Evolutionary conservation across 345 rosid genomes (phyloP), one percentile per base, ranked within the genome.

Genomic region (Arabidopsis suecica): DNA sequence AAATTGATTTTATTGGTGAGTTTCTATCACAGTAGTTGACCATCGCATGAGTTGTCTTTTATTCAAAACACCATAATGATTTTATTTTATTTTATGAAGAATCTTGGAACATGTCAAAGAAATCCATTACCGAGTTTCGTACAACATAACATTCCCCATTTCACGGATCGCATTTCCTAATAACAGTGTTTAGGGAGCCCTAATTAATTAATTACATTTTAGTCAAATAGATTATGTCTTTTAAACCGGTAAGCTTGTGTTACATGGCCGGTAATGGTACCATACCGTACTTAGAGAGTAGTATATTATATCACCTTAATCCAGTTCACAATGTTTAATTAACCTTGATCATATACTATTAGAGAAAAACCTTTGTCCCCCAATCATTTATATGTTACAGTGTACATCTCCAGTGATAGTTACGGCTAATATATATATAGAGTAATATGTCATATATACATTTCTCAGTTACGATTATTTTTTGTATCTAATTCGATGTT

Each of bases 91-190:
- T 20, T 42, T 53, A 44, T 36, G 41, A 33, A 23, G 64, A 76
- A 53, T 61, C 58, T 69, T 41, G 51, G 79, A 69, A 69, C 59
- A 53, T 68, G 49, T 68, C 69, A 76, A 69, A 7, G 8, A 76
- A 11, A 41, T 44, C 25, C 57, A 68, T 42, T 30, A n/a, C 10
- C 62, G 55, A 68, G 73, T 30, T 32, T 68, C 41, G 47, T 23
- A 69, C 25, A 34, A 50, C 62, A 33, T 42, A 69, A 30, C 56
- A 68, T 68, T 68, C 74, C 69, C 69, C 48, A 53, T 76, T 61
- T 69, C 63, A 68, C 48, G 57, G 69, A 68, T 68, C 57, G 22
- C 38, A 68, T 6, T 44, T 32, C 61, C 32, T 51, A 42, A 18
- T 60, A 6, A 51, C 60, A 48, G 16, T 48, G 59, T 22, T 50